Percentiles rank a stretch among this genome's conserved stretches.
These are phyloP conservation scores for Irpex sp. DNA, from an alignment of 1,284 basidiomycete species.

Conservation along the genomic window DNA sequence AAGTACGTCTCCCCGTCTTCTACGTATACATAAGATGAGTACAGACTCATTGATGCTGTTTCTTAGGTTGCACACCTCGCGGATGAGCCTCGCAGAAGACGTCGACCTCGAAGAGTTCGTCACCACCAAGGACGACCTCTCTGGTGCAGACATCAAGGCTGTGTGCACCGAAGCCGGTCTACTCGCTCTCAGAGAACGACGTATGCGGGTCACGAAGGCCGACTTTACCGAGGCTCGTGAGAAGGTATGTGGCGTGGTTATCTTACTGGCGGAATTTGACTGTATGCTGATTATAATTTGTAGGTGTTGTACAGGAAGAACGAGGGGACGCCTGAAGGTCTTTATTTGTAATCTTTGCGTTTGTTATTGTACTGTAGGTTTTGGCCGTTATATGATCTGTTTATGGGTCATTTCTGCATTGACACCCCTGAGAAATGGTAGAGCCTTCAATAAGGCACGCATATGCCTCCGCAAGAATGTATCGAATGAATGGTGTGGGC, in stretches of 20 bases:
- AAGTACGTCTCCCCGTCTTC: constrained; percentile 39
- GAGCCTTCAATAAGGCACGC: no score
- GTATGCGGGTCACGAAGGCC: constrained; percentile 94
- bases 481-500: no score
- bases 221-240: constrained; percentile 87
- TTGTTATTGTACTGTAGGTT: constrained; percentile 1
- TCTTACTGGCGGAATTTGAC: not conserved
- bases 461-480: no score
- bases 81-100: constrained; percentile 90
- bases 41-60: not conserved
- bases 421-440: no score
- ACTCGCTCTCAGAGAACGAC: constrained; percentile 87
- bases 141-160: constrained; percentile 97
- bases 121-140: constrained; percentile 93
- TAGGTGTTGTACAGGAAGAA: constrained; percentile 89
- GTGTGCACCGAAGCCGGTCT: constrained; percentile 96
- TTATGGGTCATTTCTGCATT: no score
- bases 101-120: constrained; percentile 97
- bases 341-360: constrained; percentile 52
- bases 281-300: constrained; percentile 10
- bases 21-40: no score
- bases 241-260: constrained; percentile 51
- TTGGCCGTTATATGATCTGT: not conserved
- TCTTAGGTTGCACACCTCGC: constrained; percentile 82
- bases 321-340: constrained; percentile 84